Evolutionary conservation across 2,329 filamentous ascomycete species (phyloP), one percentile per base, ranked within the genome.

Genomic region (Botrytis fragariae): DNA sequence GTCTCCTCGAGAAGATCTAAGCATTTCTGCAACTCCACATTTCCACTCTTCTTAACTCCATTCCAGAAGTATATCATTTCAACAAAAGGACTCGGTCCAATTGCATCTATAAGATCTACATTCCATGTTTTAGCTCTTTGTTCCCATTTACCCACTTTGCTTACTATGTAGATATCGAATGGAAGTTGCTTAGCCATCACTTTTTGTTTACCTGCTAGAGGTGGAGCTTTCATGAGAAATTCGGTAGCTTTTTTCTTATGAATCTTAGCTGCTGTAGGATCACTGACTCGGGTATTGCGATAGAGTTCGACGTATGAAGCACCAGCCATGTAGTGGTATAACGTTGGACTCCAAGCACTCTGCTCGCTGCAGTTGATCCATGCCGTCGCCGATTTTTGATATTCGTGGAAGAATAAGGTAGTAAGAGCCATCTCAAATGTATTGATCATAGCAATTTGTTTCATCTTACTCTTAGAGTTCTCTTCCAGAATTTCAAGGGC

Each of bases 41-140:
- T 78, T 3, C 87, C 85, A 93, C 97, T 97, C 72, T 94, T 90
- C 82, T 93, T 95, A 78, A 89, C 90, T 0, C 95, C 95, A 79
- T 93, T 95, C 95, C 95, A 98, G 78, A 98, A 90, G 81, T 95
- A 97, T 20, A 92, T 91, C 92, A 98, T 97, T 84, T 98, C 96
- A 79, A 94, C 89, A 0, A 93, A 85, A 0, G 96, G 96, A 74
- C 91, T 92, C 4, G 93, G 86, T 0, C 94, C 94, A 14, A 97
- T 86, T 0, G 92, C 94, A 77, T 98, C 95, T 2, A 92, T 87
- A 5, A 98, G 85, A 65, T 91, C 88, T 45, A 93, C 83, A 2
- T 87, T 85, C 82, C 90, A 88, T 63, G 87, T 85, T 79, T 91
- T 91, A 6, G 92, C 90, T 35, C 94, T 87, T 44, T 90, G 89